Evolutionary conservation across 345 rosid species (phyloP).

Genomic region (Citrus sinensis): DVS_A1.0 CM039167.1:9480501-9481000

Average conservation of each 20-base stretch:
- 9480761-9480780: conserved; percentile 74
- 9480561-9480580: conserved; percentile 7
- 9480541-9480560: not conserved
- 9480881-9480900: too few relatives aligned
- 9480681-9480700: conserved; percentile 31
- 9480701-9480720: conserved; percentile 58
- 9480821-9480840: too few relatives aligned
- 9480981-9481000: too few relatives aligned
- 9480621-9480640: conserved; percentile 15
- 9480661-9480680: conserved; percentile 39
- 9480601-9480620: not conserved
- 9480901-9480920: too few relatives aligned
- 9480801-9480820: conserved; percentile 8
- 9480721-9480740: conserved; percentile 46
- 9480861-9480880: too few relatives aligned
- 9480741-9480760: conserved; percentile 36
- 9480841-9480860: too few relatives aligned
- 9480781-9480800: conserved; percentile 73
- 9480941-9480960: too few relatives aligned
- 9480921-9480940: too few relatives aligned
- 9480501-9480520: conserved; percentile 43
- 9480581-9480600: conserved; percentile 2
- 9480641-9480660: conserved; percentile 53
- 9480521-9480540: conserved; percentile 26
- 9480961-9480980: too few relatives aligned